These are phyloP conservation scores for Hanseniaspora occidentalis DNA, from an alignment of 805 yeast species.

Conservation along the genomic window DNA sequence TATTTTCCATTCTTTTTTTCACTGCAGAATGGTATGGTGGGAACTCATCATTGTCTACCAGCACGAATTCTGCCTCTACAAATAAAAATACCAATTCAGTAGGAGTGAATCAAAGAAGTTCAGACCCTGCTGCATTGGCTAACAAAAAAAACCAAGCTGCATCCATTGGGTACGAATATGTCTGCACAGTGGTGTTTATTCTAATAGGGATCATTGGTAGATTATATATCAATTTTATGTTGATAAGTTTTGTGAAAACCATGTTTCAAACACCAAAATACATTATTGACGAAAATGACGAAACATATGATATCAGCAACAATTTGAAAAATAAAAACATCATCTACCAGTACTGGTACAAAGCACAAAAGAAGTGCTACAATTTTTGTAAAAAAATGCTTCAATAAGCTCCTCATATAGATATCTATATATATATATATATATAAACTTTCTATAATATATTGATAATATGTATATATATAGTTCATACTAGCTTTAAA, in stretches of 20 bases:
- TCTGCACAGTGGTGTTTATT: conserved; percentile 41
- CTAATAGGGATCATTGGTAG: conserved; percentile 35
- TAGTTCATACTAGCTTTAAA: no score
- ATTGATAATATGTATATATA: no score
- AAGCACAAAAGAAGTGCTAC: conserved; percentile 22
- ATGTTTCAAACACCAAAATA: conserved; percentile 37
- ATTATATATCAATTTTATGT: conserved; percentile 45
- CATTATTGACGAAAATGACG: conserved; percentile 21
- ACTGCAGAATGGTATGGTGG: conserved; percentile 55
- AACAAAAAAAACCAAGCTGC: conserved; percentile 41
- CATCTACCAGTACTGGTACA: conserved; percentile 20
- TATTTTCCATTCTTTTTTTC: conserved; percentile 51
- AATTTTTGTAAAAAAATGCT: conserved; percentile 13
- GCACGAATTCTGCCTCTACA: conserved; percentile 17
- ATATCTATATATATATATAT: no score
- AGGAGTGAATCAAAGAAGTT: conserved; percentile 3
- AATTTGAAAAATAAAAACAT: conserved; percentile 23
- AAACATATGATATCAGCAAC: conserved; percentile 24
- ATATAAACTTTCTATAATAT: no score
- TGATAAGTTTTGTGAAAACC: conserved; percentile 47
- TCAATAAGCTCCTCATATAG: no score
- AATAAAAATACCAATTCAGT: background rate
- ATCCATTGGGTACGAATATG: conserved; percentile 42
- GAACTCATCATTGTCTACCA: conserved; percentile 57
- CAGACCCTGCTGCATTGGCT: conserved; percentile 5